Percentiles rank a stretch among this genome's conserved stretches.
Evolutionary conservation across 2,329 filamentous ascomycete species (phyloP).

Genomic region (Geosmithia putterillii): DNA sequence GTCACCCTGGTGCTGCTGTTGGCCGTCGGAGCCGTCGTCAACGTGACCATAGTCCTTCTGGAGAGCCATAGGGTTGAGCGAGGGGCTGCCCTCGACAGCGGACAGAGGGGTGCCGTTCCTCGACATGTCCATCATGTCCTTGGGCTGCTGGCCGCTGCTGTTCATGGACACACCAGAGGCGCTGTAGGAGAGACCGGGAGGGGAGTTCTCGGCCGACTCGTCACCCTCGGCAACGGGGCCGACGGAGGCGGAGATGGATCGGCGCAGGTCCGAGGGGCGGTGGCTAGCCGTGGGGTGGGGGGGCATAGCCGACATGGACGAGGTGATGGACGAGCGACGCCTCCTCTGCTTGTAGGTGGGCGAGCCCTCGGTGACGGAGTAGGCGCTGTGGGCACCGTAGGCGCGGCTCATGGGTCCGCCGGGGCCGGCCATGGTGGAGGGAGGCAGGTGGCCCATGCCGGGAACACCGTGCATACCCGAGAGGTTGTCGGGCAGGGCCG

Average conservation of each 20-base stretch:
- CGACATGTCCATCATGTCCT: conserved; percentile 72
- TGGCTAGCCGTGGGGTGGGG: conserved; percentile 53
- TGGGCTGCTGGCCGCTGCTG: conserved; percentile 58
- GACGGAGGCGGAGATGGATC: conserved; percentile 82
- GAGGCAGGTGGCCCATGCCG: conserved; percentile 81
- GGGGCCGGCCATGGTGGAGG: conserved; percentile 68
- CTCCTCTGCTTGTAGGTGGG: conserved; percentile 97
- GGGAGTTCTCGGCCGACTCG: conserved; percentile 67
- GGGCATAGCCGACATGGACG: conserved; percentile 57
- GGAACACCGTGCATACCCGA: conserved; percentile 62
- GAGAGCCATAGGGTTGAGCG: conserved; percentile 56
- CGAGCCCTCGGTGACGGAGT: conserved; percentile 93
- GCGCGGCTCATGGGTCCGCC: conserved; percentile 72
- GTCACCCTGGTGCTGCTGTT: conserved; percentile 17
- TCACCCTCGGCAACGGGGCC: conserved; percentile 71
- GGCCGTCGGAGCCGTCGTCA: conserved; percentile 48
- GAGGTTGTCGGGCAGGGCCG: conserved; percentile 81
- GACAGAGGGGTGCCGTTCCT: conserved; percentile 84
- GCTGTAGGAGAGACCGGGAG: conserved; percentile 62
- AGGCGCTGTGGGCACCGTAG: conserved; percentile 66
- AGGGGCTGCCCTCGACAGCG: conserved; percentile 70
- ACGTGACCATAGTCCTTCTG: conserved; percentile 60
- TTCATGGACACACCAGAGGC: conserved; percentile 52
- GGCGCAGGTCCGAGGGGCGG: conserved; percentile 77
- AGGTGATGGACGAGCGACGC: conserved; percentile 84